Conservation (phyloP, 2,329 filamentous ascomycete species). For the Grosmannia clavigera region DNA sequence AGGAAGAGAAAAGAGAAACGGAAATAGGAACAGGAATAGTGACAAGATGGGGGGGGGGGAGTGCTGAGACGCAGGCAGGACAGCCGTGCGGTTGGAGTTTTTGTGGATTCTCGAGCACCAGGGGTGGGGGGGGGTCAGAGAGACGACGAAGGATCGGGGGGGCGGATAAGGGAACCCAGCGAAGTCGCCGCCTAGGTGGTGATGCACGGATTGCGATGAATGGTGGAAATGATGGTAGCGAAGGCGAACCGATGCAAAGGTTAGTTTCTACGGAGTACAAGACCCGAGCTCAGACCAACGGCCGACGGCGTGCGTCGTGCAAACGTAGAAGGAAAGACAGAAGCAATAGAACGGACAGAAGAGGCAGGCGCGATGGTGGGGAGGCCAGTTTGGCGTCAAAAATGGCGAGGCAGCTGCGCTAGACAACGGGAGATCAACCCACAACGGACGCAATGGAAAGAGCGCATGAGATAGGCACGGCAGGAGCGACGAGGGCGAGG, state of each 20-base stretch:
- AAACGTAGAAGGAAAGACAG: not conserved
- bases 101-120: too few relatives aligned
- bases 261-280: not conserved
- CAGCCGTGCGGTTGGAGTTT: too few relatives aligned
- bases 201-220: not conserved
- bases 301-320: not conserved
- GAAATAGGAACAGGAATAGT: not conserved
- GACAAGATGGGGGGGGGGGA: too few relatives aligned
- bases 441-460: not conserved
- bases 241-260: not conserved
- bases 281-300: not conserved
- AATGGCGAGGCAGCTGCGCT: slow-evolving; percentile 4
- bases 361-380: slow-evolving; percentile 1
- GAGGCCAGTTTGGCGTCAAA: not conserved
- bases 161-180: not conserved
- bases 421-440: slow-evolving; percentile 7
- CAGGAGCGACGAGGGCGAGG: not conserved
- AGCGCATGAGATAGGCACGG: not conserved
- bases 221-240: not conserved
- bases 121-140: too few relatives aligned
- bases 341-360: slow-evolving; percentile 1
- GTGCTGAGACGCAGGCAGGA: too few relatives aligned
- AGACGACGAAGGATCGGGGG: not conserved
- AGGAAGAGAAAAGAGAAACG: too few relatives aligned
- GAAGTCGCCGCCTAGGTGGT: not conserved